Base-by-base conservation (phyloP, 2,329 filamentous ascomycete genomes). In the Emmonsia crescens region DNA sequence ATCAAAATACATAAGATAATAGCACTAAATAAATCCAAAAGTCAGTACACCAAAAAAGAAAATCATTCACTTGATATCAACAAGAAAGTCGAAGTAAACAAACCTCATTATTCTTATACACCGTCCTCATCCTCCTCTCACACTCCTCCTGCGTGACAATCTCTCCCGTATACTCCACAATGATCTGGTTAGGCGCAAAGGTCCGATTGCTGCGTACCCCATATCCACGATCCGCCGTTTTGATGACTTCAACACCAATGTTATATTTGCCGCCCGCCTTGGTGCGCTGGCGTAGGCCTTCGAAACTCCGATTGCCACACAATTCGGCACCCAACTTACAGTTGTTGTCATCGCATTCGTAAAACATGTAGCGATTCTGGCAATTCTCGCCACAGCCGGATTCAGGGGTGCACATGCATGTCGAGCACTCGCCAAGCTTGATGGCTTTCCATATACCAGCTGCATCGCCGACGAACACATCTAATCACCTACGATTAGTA, bases 1-100 rank as follows among this genome's bases (percentile, higher is more conserved):
- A 72, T 97, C 92, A 72, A 97, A 96, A 61, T 91, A 91, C 94
- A 99, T 99, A 57, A 99, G 80, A 74, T 99, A 99, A 75, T 96
- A 97, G 76, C 91, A 96, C 89, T 96, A 69, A 49, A 59, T 4
- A 19, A 40, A 56, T n/a, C 33, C 31, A 21, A 5, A 38, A 27
- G 33, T 56, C 10, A 56, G 33, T 27, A 40, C 19, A 16, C 33
- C 12, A 48, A 12, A 29, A 49, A 19, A 29, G 6, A 6, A 6
- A 6, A 6, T 5, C 5, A 4, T 19, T 12, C 44, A 12, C 5
- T 19, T 29, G 24, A 49, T 27, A 2, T 27, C 24, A 49, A 38
- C 9, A 2, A 46, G 12, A 21, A 21, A 9, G 36, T 40, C 9
- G 19, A 48, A n/a, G 40, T 12, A 36, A 58, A 74, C 85, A 74